Evolutionary conservation across 1,139 yeast species (phyloP).

Genomic region (Candida sp.): DNA sequence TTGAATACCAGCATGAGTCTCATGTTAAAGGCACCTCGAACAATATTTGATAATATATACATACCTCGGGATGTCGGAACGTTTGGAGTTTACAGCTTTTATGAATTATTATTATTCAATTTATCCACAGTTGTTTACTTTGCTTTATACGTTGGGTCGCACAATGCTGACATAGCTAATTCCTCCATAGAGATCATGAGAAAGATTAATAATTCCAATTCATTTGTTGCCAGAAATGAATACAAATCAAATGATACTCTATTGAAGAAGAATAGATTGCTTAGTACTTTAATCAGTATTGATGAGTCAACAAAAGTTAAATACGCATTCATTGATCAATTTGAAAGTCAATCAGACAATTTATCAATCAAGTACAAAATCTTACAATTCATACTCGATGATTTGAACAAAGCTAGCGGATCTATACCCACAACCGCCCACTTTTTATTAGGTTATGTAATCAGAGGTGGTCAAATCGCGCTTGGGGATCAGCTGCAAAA

Average conservation of each 20-base stretch:
- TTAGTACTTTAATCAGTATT: constrained; percentile 69
- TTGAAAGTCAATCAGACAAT: constrained; percentile 40
- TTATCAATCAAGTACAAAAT: constrained; percentile 55
- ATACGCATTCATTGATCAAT: constrained; percentile 68
- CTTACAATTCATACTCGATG: constrained; percentile 53
- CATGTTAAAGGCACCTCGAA: constrained; percentile 21
- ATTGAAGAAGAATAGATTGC: constrained; percentile 57
- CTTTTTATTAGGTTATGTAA: constrained; percentile 67
- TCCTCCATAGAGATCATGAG: constrained; percentile 52
- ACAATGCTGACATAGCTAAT: constrained; percentile 46
- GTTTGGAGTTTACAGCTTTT: constrained; percentile 62
- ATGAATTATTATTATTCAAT: constrained; percentile 68
- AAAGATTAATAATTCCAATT: constrained; percentile 47
- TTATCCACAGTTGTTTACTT: constrained; percentile 67
- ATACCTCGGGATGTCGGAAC: constrained; percentile 54
- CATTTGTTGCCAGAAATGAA: constrained; percentile 35
- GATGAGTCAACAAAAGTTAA: constrained; percentile 72
- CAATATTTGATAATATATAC: constrained; percentile 49
- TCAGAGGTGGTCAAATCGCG: constrained; percentile 29
- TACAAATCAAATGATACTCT: constrained; percentile 29
- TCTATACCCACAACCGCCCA: constrained; percentile 60
- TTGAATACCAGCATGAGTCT: constrained; percentile 27
- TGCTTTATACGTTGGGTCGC: constrained; percentile 65
- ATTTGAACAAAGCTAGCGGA: constrained; percentile 38
- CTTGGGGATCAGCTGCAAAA: constrained; percentile 16